Percentiles rank a stretch among this genome's conserved stretches.
phyloP scores from a whole-genome alignment of 2,329 filamentous ascomycete species.

The Trichoderma guizhouense region DNA sequence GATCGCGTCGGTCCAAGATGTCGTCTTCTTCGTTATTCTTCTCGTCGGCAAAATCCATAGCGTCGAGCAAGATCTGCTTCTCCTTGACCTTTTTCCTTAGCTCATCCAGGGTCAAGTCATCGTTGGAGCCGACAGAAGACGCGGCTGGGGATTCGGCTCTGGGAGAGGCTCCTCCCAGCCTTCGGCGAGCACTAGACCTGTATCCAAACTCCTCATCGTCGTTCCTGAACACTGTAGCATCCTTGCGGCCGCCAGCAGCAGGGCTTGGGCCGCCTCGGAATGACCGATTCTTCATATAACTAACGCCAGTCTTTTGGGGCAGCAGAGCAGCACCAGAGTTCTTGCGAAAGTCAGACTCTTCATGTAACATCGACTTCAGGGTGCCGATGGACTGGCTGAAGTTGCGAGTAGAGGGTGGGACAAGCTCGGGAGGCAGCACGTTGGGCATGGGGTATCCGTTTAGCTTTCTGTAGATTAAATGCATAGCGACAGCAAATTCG shows the following conservation, averaged over 20 bases:
- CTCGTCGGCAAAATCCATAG: conserved; percentile 94
- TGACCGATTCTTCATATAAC: conserved; percentile 93
- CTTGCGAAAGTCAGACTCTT: conserved; percentile 88
- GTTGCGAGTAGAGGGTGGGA: conserved; percentile 91
- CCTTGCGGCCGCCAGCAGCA: conserved; percentile 67
- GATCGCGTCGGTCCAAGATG: conserved; percentile 82
- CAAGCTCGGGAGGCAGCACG: conserved; percentile 82
- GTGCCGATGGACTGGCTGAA: conserved; percentile 89
- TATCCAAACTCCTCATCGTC: conserved; percentile 93
- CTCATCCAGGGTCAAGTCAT: conserved; percentile 83
- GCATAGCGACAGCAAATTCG: conserved; percentile 98
- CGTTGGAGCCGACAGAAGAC: conserved; percentile 62
- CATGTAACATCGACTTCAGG: conserved; percentile 82
- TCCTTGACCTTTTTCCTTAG: conserved; percentile 89
- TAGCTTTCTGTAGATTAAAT: conserved; percentile 94
- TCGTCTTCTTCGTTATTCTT: conserved; percentile 88
- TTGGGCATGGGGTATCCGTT: conserved; percentile 93
- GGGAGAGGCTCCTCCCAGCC: conserved; percentile 75
- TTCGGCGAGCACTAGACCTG: conserved; percentile 85
- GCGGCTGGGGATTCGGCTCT: conserved; percentile 69
- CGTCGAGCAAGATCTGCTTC: conserved; percentile 90
- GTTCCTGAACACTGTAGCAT: conserved; percentile 95
- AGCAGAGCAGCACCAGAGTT: conserved; percentile 84
- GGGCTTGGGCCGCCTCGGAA: conserved; percentile 66
- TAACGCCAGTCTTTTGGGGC: conserved; percentile 95